Base-by-base conservation (phyloP, 805 yeast genomes). In the Suhomyces faveliae region DNA sequence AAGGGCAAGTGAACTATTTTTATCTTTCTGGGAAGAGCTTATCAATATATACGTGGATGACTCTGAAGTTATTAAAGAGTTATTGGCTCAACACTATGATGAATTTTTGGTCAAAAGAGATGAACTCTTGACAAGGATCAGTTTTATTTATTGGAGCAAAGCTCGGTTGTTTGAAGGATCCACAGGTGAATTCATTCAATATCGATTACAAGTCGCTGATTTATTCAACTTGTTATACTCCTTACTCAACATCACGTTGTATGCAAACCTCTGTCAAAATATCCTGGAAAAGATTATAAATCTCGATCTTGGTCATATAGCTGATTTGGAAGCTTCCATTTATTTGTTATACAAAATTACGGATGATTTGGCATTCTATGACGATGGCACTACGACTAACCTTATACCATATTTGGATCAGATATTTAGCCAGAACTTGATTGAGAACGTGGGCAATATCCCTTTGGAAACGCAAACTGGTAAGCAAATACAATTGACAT, bases 201-300 rank as follows among this genome's bases (percentile, higher is more conserved):
- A 81, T 63, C 76, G 97, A 55, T 68, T 80, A 25, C 92, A 86
- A 51, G 85, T 86, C 8, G 78, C 85, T 1, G 98, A 94, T 55
- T 73, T 91, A 33, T 79, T 88, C 53, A 94, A 89, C 46, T 72
- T 81, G 0, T 65, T 85, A 1, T 88, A 85, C 69, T 79, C 89
- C 0, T 70, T 87, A 4, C 71, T 89, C 30, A 88, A 87, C 33
- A 46, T 23, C 0, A 67, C 74, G 1, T 62, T 88, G 30, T 79
- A 78, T 52, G 67, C 70, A 4, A 71, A 65, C 17, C 61, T 87
- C 23, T 55, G 70, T 1, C 55, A 59, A 6, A 70, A 69, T 27
- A 63, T 80, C 1, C 48, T 64, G 4, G 47, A 55, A 1, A 60
- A 61, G 27, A 44, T 67, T 10, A 30, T 40, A 3, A 42, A 19